These are phyloP conservation scores for Podospora pseudoanserina DNA, from an alignment of 495 filamentous ascomycete species.

Conservation along the genomic window DNA sequence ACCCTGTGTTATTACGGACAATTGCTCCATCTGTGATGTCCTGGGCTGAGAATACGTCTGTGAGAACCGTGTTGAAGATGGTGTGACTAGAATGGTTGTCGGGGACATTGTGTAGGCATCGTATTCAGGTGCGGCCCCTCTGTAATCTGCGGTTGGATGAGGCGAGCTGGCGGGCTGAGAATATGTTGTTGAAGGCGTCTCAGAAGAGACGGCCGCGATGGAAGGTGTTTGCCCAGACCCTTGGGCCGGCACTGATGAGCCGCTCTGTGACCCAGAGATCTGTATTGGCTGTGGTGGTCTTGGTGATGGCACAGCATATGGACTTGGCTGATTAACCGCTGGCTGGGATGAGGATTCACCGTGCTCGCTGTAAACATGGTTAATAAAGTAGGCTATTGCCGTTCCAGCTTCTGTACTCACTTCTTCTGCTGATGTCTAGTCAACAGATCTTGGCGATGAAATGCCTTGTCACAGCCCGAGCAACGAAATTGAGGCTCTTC, in stretches of 20 bases:
- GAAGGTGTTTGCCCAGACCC: background rate
- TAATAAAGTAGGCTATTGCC: constrained; percentile 1
- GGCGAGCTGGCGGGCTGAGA: background rate
- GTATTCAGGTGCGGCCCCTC: background rate
- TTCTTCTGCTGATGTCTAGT: constrained; percentile 78
- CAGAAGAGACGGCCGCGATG: background rate
- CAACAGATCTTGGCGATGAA: constrained; percentile 72
- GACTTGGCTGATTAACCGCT: constrained; percentile 21
- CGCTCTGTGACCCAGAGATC: background rate
- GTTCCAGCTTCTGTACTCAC: constrained; percentile 48
- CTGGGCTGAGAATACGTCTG: constrained; percentile 17
- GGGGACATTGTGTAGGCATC: background rate
- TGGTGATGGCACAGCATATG: constrained; percentile 20
- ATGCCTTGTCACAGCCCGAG: constrained; percentile 58
- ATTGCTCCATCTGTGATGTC: constrained; percentile 11
- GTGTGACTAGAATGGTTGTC: constrained; percentile 1
- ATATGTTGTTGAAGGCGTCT: background rate
- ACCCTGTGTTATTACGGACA: constrained; percentile 24
- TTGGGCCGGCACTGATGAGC: background rate
- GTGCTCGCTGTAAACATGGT: constrained; percentile 32
- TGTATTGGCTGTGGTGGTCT: constrained; percentile 11
- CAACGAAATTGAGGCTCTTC: constrained; percentile 67
- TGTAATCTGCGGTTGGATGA: background rate
- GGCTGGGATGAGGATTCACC: constrained; percentile 33
- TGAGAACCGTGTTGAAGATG: background rate